phyloP scores from a whole-genome alignment of 225 moss, liverwort and hornwort species.

The Bryum argenteum region DNA sequence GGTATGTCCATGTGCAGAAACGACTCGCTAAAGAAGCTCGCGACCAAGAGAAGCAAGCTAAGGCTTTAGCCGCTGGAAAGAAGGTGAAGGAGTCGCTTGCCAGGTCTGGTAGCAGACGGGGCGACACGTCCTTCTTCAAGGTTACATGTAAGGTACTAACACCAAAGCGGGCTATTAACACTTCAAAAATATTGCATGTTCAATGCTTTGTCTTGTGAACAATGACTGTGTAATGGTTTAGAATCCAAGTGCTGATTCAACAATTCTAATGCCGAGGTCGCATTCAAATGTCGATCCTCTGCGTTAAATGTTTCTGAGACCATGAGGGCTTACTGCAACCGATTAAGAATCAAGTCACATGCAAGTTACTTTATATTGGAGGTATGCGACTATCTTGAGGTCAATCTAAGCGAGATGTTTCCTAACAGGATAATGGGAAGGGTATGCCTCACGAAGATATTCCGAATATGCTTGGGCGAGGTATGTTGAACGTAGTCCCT shows the following conservation, averaged over 20 bases:
- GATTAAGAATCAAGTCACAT: constrained; percentile 16
- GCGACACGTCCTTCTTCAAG: constrained; percentile 91
- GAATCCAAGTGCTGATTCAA: constrained; percentile 1
- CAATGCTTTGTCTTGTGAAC: constrained; percentile 3
- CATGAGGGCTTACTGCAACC: constrained; percentile 3
- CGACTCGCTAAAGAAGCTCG: constrained; percentile 94
- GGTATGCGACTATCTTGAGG: constrained; percentile 16
- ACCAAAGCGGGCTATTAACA: constrained; percentile 17
- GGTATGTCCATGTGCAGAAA: constrained; percentile 51
- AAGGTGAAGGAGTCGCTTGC: constrained; percentile 66
- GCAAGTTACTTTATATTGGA: background rate
- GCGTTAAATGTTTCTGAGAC: constrained; percentile 14
- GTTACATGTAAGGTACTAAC: constrained; percentile 87
- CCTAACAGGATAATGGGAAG: constrained; percentile 85
- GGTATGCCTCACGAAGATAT: constrained; percentile 98
- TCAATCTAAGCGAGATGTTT: constrained; percentile 23
- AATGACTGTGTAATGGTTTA: constrained; percentile 10
- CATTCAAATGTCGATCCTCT: constrained; percentile 5
- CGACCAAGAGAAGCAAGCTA: constrained; percentile 92
- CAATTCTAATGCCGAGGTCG: constrained; percentile 5
- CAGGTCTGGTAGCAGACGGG: constrained; percentile 77
- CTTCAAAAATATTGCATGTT: constrained; percentile 3
- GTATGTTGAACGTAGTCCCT: constrained; percentile 41
- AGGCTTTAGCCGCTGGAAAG: constrained; percentile 91
- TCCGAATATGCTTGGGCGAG: constrained; percentile 97